phyloP scores from a whole-genome alignment of 208 protist genomes.

The Trypanosoma brucei region DNA sequence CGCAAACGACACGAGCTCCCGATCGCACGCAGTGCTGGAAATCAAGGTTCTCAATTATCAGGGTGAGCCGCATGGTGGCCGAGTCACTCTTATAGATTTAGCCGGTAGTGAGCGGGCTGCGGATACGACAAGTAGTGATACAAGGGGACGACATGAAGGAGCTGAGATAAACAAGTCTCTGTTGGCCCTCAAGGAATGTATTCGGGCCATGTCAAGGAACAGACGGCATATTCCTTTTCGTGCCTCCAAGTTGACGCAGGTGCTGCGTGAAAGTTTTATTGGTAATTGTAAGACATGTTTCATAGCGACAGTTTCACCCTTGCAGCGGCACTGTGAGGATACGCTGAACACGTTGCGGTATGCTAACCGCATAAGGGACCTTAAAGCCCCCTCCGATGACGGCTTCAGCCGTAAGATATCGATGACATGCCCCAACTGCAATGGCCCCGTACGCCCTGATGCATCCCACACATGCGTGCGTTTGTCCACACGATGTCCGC shows the following conservation, averaged over 20 bases:
- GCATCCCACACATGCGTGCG: slow-evolving; percentile 71
- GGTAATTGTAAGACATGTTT: slow-evolving; percentile 91
- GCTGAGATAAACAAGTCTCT: slow-evolving; percentile 98
- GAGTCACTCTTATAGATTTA: slow-evolving; percentile 98
- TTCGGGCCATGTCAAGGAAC: slow-evolving; percentile 91
- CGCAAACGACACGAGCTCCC: slow-evolving; percentile 80
- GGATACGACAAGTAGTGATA: slow-evolving; percentile 87
- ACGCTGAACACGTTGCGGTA: slow-evolving; percentile 97
- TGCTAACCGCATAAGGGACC: slow-evolving; percentile 92
- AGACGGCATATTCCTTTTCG: slow-evolving; percentile 95
- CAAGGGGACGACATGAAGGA: slow-evolving; percentile 88
- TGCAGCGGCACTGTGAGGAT: slow-evolving; percentile 86
- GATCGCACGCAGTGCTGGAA: slow-evolving; percentile 81
- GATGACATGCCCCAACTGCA: slow-evolving; percentile 57
- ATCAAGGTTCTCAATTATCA: slow-evolving; percentile 49
- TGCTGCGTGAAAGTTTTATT: slow-evolving; percentile 93
- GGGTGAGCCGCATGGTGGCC: slow-evolving; percentile 33
- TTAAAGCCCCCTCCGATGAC: slow-evolving; percentile 34
- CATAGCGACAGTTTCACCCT: slow-evolving; percentile 92
- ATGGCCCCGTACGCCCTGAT: slow-evolving; percentile 60
- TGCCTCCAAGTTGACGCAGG: slow-evolving; percentile 94
- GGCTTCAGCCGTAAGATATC: slow-evolving; percentile 27
- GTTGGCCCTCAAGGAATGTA: slow-evolving; percentile 97
- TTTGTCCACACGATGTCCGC: slow-evolving; percentile 47
- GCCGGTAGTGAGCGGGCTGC: slow-evolving; percentile 96